Percentiles rank a stretch among this genome's conserved stretches.
Conservation (phyloP, 148 eudicot species). For the Rhododendron mucronatum region DNA sequence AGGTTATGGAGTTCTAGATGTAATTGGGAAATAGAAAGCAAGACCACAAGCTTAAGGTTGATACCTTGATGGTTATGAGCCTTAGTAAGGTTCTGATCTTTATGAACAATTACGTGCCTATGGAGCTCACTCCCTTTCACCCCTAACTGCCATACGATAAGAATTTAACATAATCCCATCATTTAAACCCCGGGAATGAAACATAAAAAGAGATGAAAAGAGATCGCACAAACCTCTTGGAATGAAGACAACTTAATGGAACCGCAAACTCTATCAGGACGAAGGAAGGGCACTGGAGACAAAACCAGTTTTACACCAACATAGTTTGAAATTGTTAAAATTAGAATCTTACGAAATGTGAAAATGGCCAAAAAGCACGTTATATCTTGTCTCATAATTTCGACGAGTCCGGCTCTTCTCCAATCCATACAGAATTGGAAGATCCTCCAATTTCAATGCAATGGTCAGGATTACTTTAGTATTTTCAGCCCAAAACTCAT, state of each 20-base stretch:
- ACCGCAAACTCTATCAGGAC: constrained; percentile 11
- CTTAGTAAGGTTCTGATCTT: constrained; percentile 6
- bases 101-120: constrained; percentile 33
- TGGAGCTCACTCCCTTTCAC: constrained; percentile 37
- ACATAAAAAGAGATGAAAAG: not conserved
- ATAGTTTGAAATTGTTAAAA: not conserved
- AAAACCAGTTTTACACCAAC: not conserved
- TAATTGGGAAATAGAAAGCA: not conserved
- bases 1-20: not conserved
- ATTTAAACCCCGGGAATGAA: not conserved
- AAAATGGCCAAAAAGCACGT: not conserved
- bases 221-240: constrained; percentile 23
- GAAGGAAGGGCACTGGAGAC: constrained; percentile 17
- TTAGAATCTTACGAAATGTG: not conserved
- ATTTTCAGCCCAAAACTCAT: too few relatives aligned
- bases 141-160: constrained; percentile 30
- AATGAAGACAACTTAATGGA: constrained; percentile 13
- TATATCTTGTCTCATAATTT: not conserved
- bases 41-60: not conserved
- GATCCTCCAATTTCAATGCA: too few relatives aligned
- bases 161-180: not conserved
- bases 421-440: too few relatives aligned
- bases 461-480: too few relatives aligned
- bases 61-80: constrained; percentile 36
- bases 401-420: too few relatives aligned